phyloP scores from a whole-genome alignment of 805 yeast species.

The Diddensiella santjacobensis region DNA sequence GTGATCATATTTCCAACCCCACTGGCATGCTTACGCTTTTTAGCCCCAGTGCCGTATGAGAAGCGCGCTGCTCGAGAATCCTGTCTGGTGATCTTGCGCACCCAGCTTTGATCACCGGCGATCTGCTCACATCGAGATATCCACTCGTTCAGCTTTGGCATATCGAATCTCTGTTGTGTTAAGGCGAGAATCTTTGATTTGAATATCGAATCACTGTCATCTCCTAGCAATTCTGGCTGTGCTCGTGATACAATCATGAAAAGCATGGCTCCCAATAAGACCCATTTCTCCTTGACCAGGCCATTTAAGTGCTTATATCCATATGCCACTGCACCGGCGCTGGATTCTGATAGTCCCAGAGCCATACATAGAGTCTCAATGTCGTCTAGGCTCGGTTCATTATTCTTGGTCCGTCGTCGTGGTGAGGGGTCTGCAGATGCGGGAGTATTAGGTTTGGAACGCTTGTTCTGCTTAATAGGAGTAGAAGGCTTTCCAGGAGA shows the following conservation, averaged over 20 bases:
- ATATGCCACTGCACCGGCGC: conserved; percentile 24
- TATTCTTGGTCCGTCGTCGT: conserved; percentile 15
- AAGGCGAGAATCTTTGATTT: conserved; percentile 6
- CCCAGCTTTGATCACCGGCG: conserved; percentile 35
- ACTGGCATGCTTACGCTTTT: conserved; percentile 17
- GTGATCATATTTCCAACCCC: conserved; percentile 28
- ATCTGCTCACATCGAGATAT: conserved; percentile 31
- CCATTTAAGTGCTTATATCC: conserved; percentile 29
- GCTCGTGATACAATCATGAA: conserved; percentile 28
- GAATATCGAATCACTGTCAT: conserved; percentile 10
- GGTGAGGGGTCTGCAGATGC: conserved; percentile 13
- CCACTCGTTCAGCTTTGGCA: conserved; percentile 31
- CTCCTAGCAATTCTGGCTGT: conserved; percentile 26
- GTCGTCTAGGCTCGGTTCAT: conserved; percentile 22
- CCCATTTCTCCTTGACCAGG: conserved; percentile 36
- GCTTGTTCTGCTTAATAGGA: not conserved
- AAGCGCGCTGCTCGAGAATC: conserved; percentile 15
- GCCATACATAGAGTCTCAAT: conserved; percentile 18
- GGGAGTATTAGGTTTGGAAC: not conserved
- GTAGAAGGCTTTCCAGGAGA: not conserved
- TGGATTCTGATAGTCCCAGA: conserved; percentile 19
- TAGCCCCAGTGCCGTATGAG: conserved; percentile 10
- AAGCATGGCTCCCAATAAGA: conserved; percentile 32
- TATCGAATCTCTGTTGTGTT: not conserved
- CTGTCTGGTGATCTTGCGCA: conserved; percentile 23